Evolutionary conservation across 345 rosid genomes (phyloP).

Genomic region (Sapria himalayana): DNA sequence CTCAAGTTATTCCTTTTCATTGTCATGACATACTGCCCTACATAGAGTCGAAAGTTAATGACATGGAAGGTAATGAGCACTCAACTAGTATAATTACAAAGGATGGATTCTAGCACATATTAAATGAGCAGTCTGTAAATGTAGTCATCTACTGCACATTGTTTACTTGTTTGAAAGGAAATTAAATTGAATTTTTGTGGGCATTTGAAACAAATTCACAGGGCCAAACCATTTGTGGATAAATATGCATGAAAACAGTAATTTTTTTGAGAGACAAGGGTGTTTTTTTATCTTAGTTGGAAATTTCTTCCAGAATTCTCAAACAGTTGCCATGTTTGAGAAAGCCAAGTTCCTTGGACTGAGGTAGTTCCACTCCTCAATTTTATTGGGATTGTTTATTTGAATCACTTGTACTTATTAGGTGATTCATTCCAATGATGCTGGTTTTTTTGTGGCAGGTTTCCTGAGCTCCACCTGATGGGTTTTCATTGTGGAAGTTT

Average conservation of each 20-base stretch:
- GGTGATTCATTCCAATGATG: constrained; percentile 4
- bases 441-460: constrained; percentile 23
- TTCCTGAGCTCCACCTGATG: constrained; percentile 35
- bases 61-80: constrained; percentile 30
- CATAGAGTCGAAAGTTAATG: constrained; percentile 25
- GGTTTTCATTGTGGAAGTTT: constrained; percentile 32
- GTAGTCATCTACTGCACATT: too few relatives aligned
- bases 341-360: constrained; percentile 53
- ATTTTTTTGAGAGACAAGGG: constrained; percentile 24
- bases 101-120: too few relatives aligned
- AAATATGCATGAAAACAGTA: constrained; percentile 22
- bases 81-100: not conserved
- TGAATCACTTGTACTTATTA: not conserved
- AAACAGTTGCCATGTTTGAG: constrained; percentile 21
- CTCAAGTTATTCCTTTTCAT: not conserved
- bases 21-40: constrained; percentile 19
- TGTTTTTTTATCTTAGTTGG: constrained; percentile 36
- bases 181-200: not conserved
- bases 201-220: constrained; percentile 10
- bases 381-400: constrained; percentile 2
- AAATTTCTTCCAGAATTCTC: constrained; percentile 18
- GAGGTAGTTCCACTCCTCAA: constrained; percentile 21
- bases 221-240: constrained; percentile 67
- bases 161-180: too few relatives aligned
- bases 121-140: too few relatives aligned